A percentile compares a stretch with the other conserved stretches of the same genome.
Evolutionary conservation across 2,329 filamentous ascomycete species (phyloP).

Genomic region (Chrysoporthe austroafricana): DNA sequence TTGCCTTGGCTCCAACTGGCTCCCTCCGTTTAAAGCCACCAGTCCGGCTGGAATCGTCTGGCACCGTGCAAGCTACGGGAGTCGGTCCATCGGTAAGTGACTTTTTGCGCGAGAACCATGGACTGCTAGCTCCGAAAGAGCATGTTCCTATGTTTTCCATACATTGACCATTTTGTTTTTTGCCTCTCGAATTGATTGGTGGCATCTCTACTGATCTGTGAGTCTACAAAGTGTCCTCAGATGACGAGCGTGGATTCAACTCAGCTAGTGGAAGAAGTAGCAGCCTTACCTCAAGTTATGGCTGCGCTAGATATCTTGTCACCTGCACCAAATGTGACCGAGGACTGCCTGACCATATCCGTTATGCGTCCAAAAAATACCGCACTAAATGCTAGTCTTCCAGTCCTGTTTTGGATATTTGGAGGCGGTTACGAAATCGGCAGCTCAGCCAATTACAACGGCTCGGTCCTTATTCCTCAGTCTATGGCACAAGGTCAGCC

Average conservation of each 20-base stretch:
- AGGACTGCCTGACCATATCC: conserved; percentile 57
- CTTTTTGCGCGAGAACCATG: too few species aligned
- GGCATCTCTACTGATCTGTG: too few species aligned
- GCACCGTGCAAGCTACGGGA: conserved; percentile 55
- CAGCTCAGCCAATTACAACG: conserved; percentile 44
- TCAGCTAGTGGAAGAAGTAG: conserved; percentile 45
- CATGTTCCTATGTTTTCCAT: background rate
- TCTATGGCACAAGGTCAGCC: conserved; percentile 52
- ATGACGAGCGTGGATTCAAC: conserved; percentile 46
- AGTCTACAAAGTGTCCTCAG: conserved; percentile 55
- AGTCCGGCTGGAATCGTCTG: conserved; percentile 53
- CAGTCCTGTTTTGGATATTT: conserved; percentile 62
- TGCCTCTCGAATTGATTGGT: too few species aligned
- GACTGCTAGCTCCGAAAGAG: too few species aligned
- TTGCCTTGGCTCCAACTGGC: conserved; percentile 62
- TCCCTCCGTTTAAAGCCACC: conserved; percentile 64
- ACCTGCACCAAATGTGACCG: conserved; percentile 43
- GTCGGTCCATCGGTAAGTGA: conserved; percentile 41
- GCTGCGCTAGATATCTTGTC: conserved; percentile 4
- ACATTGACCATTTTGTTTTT: background rate
- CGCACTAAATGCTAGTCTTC: conserved; percentile 47
- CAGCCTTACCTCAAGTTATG: conserved; percentile 34
- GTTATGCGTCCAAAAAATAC: conserved; percentile 52
- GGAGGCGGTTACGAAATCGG: conserved; percentile 54
- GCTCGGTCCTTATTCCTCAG: conserved; percentile 37